phyloP scores from a whole-genome alignment of 345 rosid genomes.

The Acer campestre region DNA sequence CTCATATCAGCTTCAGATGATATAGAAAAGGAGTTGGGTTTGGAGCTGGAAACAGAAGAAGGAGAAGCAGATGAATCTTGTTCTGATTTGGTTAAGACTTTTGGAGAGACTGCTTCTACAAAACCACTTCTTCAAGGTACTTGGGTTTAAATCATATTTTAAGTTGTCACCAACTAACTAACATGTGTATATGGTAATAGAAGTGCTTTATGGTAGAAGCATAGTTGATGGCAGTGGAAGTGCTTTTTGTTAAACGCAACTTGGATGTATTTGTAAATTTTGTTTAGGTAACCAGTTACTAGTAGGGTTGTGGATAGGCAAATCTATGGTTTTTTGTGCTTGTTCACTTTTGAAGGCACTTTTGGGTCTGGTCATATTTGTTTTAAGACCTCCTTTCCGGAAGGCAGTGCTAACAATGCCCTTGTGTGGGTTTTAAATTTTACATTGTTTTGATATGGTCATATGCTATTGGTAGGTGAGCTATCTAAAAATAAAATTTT shows the following conservation, averaged over 20 bases:
- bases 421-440: no score
- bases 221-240: not conserved
- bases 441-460: no score
- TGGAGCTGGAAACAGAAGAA: constrained; percentile 52
- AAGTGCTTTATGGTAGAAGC: not conserved
- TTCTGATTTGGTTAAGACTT: constrained; percentile 56
- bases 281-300: not conserved
- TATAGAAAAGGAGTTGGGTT: constrained; percentile 60
- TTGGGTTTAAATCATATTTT: constrained; percentile 43
- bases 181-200: not conserved
- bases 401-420: no score
- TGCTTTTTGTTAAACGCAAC: not conserved
- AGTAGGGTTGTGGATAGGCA: no score
- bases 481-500: no score
- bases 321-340: not conserved
- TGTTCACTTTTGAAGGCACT: not conserved
- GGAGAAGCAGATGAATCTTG: constrained; percentile 42
- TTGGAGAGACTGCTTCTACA: constrained; percentile 55
- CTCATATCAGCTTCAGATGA: constrained; percentile 72
- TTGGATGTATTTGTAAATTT: no score
- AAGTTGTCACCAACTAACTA: not conserved
- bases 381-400: no score
- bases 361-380: no score
- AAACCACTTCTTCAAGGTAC: constrained; percentile 57
- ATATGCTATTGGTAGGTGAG: no score